Evolutionary conservation across 1,139 yeast species (phyloP).

Genomic region (Saccharomyces pastorianus): DNA sequence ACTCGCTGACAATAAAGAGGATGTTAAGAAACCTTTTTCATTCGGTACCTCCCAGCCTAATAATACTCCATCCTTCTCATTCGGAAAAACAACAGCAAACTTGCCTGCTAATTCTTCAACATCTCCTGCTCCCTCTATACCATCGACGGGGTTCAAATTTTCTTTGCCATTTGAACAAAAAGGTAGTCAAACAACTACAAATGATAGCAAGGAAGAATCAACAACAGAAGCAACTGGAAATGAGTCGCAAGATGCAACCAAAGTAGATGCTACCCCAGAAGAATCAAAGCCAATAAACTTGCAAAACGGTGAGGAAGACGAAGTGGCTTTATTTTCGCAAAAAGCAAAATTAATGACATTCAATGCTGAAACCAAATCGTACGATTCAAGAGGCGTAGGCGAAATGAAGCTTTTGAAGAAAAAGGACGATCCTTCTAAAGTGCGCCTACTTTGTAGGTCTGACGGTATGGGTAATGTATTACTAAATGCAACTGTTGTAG

Average conservation of each 20-base stretch:
- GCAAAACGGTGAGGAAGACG: constrained; percentile 83
- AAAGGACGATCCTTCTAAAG: constrained; percentile 45
- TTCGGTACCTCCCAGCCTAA: neutral
- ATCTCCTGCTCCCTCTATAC: constrained; percentile 5
- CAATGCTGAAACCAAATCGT: constrained; percentile 43
- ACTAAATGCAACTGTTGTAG: constrained; percentile 51
- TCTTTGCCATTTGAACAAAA: constrained; percentile 28
- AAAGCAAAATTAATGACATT: constrained; percentile 66
- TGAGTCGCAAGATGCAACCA: constrained; percentile 38
- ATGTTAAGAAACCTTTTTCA: neutral
- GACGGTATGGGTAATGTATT: constrained; percentile 84
- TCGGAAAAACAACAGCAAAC: constrained; percentile 11
- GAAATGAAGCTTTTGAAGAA: constrained; percentile 65
- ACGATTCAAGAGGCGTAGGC: constrained; percentile 68
- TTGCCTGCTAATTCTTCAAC: neutral
- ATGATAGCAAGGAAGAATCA: constrained; percentile 20
- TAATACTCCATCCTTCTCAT: constrained; percentile 17
- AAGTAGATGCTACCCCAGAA: constrained; percentile 42
- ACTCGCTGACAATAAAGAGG: constrained; percentile 8
- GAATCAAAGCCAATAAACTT: constrained; percentile 44
- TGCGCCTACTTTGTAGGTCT: constrained; percentile 72
- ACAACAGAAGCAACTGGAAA: constrained; percentile 24
- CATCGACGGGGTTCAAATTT: constrained; percentile 28
- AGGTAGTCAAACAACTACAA: constrained; percentile 3
- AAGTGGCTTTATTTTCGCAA: constrained; percentile 53